Percentiles rank a stretch among this genome's conserved stretches.
Evolutionary conservation across 1,139 yeast species (phyloP).

Genomic region (Candida glucosophila): DNA sequence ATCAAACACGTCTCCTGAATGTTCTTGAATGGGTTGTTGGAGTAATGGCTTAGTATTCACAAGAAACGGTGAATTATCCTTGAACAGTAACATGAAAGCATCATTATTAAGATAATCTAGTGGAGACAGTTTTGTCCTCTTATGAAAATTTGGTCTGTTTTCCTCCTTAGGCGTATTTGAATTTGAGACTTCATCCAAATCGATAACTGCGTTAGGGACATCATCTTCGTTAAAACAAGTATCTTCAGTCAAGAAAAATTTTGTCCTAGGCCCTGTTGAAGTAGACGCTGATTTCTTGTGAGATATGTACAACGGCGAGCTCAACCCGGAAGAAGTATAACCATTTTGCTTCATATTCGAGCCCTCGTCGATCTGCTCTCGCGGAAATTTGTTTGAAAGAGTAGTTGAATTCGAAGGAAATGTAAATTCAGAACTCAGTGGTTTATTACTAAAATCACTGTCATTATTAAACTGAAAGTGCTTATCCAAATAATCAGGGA

Average conservation of each 20-base stretch:
- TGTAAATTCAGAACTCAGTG: conserved; percentile 14
- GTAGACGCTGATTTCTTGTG: conserved; percentile 15
- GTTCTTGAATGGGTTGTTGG: conserved; percentile 27
- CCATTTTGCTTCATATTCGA: neutral
- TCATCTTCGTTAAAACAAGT: conserved; percentile 23
- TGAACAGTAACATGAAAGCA: conserved; percentile 27
- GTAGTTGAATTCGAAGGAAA: conserved; percentile 22
- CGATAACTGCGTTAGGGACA: conserved; percentile 57
- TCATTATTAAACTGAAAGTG: conserved; percentile 25
- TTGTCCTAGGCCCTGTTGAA: conserved; percentile 12
- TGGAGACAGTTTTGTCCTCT: conserved; percentile 44
- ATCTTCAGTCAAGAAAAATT: conserved; percentile 28
- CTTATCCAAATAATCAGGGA: conserved; percentile 17
- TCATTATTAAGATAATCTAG: conserved; percentile 22
- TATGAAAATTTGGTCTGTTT: conserved; percentile 26
- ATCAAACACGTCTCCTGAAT: conserved; percentile 15
- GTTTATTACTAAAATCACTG: conserved; percentile 24
- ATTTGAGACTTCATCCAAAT: conserved; percentile 50
- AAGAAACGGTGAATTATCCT: conserved; percentile 29
- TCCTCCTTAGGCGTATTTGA: conserved; percentile 15
- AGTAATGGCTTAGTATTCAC: conserved; percentile 15
- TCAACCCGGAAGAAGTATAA: conserved; percentile 10
- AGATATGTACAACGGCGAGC: conserved; percentile 29
- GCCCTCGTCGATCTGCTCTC: conserved; percentile 4
- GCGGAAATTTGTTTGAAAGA: conserved; percentile 8